Evolutionary conservation across 805 yeast species (phyloP).

Genomic region (Blastobotrys muscicola): DNA sequence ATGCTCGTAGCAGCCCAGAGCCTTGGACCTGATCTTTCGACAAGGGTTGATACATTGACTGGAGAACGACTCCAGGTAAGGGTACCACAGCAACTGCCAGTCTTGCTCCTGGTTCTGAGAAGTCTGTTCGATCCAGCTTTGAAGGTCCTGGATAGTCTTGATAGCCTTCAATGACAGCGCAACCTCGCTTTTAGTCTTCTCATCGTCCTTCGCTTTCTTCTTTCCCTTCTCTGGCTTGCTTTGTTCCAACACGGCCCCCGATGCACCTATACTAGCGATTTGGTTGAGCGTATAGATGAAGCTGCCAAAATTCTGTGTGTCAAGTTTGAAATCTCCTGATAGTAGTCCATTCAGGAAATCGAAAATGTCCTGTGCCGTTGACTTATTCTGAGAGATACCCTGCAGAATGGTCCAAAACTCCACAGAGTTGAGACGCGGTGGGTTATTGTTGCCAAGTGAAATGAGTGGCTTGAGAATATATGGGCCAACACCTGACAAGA

Average conservation of each 20-base stretch:
- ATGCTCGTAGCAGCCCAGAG: conserved; percentile 51
- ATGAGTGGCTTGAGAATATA: not conserved
- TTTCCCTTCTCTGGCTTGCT: not conserved
- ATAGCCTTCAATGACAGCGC: conserved; percentile 2
- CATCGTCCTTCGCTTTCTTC: conserved; percentile 19
- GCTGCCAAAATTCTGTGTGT: conserved; percentile 22
- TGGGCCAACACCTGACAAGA: not conserved
- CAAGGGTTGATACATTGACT: conserved; percentile 89
- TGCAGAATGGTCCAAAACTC: conserved; percentile 49
- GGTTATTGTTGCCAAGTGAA: not conserved
- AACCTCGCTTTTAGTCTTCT: conserved; percentile 18
- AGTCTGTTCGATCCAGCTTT: conserved; percentile 2
- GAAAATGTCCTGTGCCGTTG: conserved; percentile 27
- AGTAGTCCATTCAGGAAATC: conserved; percentile 6
- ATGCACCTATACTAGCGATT: conserved; percentile 18
- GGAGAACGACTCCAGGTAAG: conserved; percentile 72
- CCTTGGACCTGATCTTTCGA: conserved; percentile 58
- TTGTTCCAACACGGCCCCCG: conserved; percentile 6
- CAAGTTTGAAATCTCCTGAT: conserved; percentile 4
- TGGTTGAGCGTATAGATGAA: conserved; percentile 18
- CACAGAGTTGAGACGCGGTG: conserved; percentile 31
- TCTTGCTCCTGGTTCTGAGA: conserved; percentile 2
- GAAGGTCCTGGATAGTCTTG: conserved; percentile 3
- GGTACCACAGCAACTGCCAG: conserved; percentile 34
- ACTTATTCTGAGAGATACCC: conserved; percentile 37